Base-by-base conservation (phyloP, 805 yeast species). In the Kluyveromyces starmeri region DNA sequence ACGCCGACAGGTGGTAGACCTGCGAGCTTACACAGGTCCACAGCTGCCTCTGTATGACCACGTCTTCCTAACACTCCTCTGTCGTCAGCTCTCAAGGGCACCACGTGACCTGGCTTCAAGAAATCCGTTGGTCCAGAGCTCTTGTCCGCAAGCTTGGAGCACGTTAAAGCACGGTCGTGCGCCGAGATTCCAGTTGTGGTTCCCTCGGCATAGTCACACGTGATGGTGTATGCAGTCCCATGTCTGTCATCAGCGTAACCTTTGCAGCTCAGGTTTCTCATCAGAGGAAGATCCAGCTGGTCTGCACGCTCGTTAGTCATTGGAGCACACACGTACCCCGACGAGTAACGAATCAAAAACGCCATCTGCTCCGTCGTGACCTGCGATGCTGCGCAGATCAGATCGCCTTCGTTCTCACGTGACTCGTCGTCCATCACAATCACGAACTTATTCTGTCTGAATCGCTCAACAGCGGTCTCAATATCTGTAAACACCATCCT, bases 141-240 rank as follows among this genome's bases (percentile, higher is more conserved):
- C 7, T 42, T 28, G 43, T 73, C 70, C 1, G 95, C 95, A 46
- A 92, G 68, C 39, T 67, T 67, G 24, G 67, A 61, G 24, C 83
- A 83, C 1, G 98, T 92, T 45, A 82, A 61, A 0, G 94, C 89
- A 50, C 99, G 71, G 59, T 92, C 99, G 48, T 78, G 79, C 7
- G 98, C 96, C 17, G 94, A 81, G 33, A 92, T 92, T 9, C 99
- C 99, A 0, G 99, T 92, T 9, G 97, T 85, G 23, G 97, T 88
- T 22, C 95, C 95, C 38, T 80, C 80, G 22, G 72, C 75, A 42
- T 64, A 76, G 55, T 92, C 99, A 35, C 83, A 83, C 1, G 96
- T 85, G 32, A 92, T 76, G 1, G 98, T 92, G 61, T 92, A 92
- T 2, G 97, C 97, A 2, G 99, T 92, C 8, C 95, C 94, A 48